Percentiles rank a stretch among this genome's conserved stretches.
Evolutionary conservation across 164 flowering plant genomes (phyloP).

Genomic region (Dillenia turbinata): DNA sequence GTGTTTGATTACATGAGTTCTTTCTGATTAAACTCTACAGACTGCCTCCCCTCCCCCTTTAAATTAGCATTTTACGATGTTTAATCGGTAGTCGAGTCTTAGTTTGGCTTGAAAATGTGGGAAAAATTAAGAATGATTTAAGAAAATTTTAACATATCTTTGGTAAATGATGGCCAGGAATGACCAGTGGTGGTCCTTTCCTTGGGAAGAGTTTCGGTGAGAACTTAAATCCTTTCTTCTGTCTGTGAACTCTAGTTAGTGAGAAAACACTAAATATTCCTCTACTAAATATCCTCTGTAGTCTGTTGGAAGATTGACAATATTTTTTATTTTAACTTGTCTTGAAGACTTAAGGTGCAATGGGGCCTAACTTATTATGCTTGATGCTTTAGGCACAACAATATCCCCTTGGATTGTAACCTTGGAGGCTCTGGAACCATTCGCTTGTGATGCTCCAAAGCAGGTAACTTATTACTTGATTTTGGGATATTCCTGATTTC

Average conservation of each 20-base stretch:
- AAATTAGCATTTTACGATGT: background rate
- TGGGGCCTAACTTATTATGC: background rate
- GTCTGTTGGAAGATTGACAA: too few relatives aligned
- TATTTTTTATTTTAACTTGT: too few relatives aligned
- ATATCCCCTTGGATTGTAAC: conserved; percentile 99
- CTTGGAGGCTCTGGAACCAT: conserved; percentile 88
- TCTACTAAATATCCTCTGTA: too few relatives aligned
- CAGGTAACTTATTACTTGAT: conserved; percentile 44
- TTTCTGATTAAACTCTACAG: background rate
- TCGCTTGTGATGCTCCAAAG: conserved; percentile 74
- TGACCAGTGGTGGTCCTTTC: conserved; percentile 57
- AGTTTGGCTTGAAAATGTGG: background rate
- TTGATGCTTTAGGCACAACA: conserved; percentile 64
- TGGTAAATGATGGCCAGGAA: too few relatives aligned
- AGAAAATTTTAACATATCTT: too few relatives aligned
- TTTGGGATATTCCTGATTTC: too few relatives aligned
- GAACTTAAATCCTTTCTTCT: conserved; percentile 4
- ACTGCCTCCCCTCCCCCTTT: too few relatives aligned
- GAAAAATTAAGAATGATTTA: too few relatives aligned
- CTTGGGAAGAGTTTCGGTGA: conserved; percentile 98
- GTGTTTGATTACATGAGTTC: background rate
- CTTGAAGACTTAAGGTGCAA: background rate
- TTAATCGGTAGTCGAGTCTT: background rate
- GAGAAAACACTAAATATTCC: too few relatives aligned
- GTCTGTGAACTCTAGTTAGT: too few relatives aligned